Evolutionary conservation across 768 basidiomycete genomes (phyloP), one percentile per base, ranked within the genome.

Genomic region (Exsudoporus frostii): DNA sequence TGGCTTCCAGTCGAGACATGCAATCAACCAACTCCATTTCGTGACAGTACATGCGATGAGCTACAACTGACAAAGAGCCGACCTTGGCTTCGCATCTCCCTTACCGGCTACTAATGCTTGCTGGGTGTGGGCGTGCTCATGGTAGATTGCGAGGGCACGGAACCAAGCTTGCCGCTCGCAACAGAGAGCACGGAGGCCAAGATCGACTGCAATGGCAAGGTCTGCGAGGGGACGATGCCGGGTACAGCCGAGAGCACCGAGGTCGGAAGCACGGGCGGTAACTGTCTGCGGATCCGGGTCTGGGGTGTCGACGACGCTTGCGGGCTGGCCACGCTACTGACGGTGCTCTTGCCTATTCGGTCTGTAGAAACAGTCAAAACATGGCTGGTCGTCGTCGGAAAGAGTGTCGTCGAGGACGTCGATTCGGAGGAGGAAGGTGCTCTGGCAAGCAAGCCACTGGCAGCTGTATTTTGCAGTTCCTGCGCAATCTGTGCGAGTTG

Each of bases 1-100:
- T 30, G 4, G 20, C 8, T 7, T 27, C 60, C 56, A 60, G 53
- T 43, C 62, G 4, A 49, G n/a, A 41, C 3, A 50, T 67, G 38
- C 63, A 65, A 60, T 54, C 60, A 65, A 66, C 63, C 62, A 58
- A 45, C 47, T 67, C 51, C 53, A 67, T 67, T 65, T 55, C 43
- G 20, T 53, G n/a, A 55, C 20, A 40, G 13, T 62, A 63, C 57
- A 49, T 56, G 51, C 60, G 37, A 47, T 27, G 22, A 39, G 15
- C 40, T 62, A 62, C 60, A 7, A 33, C 41, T 8, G 45, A 56
- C 54, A 59, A 20, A 53, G 27, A 45, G 29, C 39, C 34, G 10
- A 24, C 46, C 41, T 32, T 42, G 14, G 11, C 15, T 19, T 42
- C 9, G 3, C 47, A 39, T 20, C 50, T 34, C 20, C 30, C 30